phyloP scores from a whole-genome alignment of 257 asterid genomes.

The Jaltomata sinuosa region DNA sequence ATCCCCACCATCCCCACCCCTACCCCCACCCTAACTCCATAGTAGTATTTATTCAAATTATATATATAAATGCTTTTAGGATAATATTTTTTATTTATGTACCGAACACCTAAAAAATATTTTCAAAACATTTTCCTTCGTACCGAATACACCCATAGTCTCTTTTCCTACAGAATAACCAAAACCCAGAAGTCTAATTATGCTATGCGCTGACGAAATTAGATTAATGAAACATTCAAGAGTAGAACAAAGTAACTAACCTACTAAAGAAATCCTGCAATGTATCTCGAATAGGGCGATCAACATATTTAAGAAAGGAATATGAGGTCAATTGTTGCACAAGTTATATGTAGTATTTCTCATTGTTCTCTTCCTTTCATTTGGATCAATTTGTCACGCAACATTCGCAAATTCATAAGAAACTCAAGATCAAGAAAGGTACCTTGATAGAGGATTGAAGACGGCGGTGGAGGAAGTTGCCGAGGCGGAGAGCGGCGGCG shows the following conservation, averaged over 20 bases:
- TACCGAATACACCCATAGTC: no score
- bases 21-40: no score
- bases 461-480: slow-evolving; percentile 48
- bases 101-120: no score
- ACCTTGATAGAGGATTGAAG: slow-evolving; percentile 58
- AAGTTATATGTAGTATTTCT: background rate
- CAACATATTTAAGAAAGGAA: background rate
- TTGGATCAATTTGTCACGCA: background rate
- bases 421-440: background rate
- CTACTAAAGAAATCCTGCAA: background rate
- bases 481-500: slow-evolving; percentile 60
- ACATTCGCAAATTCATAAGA: background rate
- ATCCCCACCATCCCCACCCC: no score
- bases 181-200: background rate
- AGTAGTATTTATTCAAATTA: no score
- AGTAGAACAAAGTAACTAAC: background rate
- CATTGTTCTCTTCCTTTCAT: background rate
- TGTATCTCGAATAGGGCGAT: background rate
- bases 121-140: no score
- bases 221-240: background rate
- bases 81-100: no score
- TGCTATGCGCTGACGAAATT: background rate
- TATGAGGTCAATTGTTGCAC: background rate
- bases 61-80: no score
- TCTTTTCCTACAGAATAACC: no score